Base-by-base conservation (phyloP, 2,329 filamentous ascomycete genomes). In the Metarhizium rileyi region DNA sequence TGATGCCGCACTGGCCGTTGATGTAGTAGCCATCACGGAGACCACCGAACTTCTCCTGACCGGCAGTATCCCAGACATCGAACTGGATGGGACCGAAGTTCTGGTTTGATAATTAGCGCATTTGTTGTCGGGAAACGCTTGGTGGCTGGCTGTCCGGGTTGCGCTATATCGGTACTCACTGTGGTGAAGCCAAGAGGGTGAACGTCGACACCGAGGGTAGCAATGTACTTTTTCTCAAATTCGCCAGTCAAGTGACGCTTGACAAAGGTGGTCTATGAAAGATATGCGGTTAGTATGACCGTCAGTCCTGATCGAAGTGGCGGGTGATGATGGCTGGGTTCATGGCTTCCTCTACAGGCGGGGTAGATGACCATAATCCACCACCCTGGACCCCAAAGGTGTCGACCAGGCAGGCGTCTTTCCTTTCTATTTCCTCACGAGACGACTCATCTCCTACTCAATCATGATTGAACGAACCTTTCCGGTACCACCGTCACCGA, bases 171-270 rank as follows among this genome's bases (percentile, higher is more conserved):
- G 59, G 48, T 45, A 79, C 89, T 77, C 89, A 97, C 90, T 70
- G 91, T 97, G 66, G 84, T 89, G 84, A 98, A 98, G 66, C 84
- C 87, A 59, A 98, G 88, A 71, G 93, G 93, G 80, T 98, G 93
- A 60, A 98, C 93, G 74, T 98, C 93, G 70, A 98, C 93, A 86
- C 93, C 93, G 59, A 98, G 88, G 53, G 93, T 98, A 65, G 93
- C 93, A 73, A 98, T 97, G 78, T 98, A 98, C 80, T 97, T 98
- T 87, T 98, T 98, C 79, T 98, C 93, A 70, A 98, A 98, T 73
- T 98, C 93, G 72, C 93, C 93, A 69, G 93, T 98, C 83, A 97
- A 83, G 77, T 98, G 93, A 69, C 93, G 93, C 86, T 98, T 98
- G 81, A 98, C 93, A 75, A 98, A 98, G 70, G 93, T 98, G 71